Evolutionary conservation across 2,329 filamentous ascomycete species (phyloP).

Genomic region (Lomentospora prolificans): DNA sequence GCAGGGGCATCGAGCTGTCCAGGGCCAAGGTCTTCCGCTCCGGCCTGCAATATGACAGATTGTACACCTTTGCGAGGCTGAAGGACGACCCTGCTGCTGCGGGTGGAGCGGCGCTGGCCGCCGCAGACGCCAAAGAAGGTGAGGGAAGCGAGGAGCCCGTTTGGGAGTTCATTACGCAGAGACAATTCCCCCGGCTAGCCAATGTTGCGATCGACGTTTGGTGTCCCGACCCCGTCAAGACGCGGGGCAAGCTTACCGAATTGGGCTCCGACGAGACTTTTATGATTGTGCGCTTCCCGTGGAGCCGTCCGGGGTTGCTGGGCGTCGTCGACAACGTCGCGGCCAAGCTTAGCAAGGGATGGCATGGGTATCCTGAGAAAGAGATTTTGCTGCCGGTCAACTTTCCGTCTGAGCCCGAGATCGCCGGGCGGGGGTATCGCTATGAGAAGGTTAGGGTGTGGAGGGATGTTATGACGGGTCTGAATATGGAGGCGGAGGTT

Average conservation of each 20-base stretch:
- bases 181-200: conserved; percentile 60
- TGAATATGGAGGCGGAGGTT: conserved; percentile 49
- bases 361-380: conserved; percentile 43
- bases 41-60: conserved; percentile 69
- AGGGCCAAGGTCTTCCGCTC: conserved; percentile 53
- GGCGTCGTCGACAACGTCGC: conserved; percentile 34
- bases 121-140: conserved; percentile 5
- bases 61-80: conserved; percentile 72
- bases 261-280: conserved; percentile 36
- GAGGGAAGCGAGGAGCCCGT: conserved; percentile 27
- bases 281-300: conserved; percentile 58
- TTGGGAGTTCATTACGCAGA: conserved; percentile 65
- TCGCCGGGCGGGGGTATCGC: conserved; percentile 47
- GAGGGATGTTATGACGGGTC: conserved; percentile 43
- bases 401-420: conserved; percentile 46
- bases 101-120: neutral
- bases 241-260: conserved; percentile 38
- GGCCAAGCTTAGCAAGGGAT: conserved; percentile 41
- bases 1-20: conserved; percentile 63
- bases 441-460: conserved; percentile 56
- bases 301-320: conserved; percentile 37
- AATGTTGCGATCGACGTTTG: conserved; percentile 59
- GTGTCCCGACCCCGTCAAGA: conserved; percentile 53
- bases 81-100: conserved; percentile 15
- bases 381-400: conserved; percentile 59